Percentiles rank a stretch among this genome's conserved stretches.
Evolutionary conservation across 768 basidiomycete species (phyloP).

Genomic region (Rhodotorula graminis): DNA sequence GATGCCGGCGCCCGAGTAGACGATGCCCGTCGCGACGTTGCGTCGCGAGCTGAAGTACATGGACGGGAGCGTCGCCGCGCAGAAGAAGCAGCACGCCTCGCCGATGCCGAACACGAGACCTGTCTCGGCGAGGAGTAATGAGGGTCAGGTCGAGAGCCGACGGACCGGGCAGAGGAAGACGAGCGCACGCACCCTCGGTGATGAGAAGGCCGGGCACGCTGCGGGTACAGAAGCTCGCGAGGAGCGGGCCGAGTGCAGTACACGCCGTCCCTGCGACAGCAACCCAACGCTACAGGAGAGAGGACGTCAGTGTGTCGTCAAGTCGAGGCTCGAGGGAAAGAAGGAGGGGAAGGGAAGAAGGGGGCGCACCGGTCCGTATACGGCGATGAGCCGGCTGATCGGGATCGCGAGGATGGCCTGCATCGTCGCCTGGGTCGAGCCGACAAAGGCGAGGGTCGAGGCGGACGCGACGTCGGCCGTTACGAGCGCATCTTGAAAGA

Average conservation of each 20-base stretch:
- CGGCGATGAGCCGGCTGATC: slow-evolving; percentile 2
- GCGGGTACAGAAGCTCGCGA: slow-evolving; percentile 11
- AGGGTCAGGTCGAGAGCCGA: no score
- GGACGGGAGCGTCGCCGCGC: slow-evolving; percentile 28
- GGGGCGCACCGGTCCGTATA: background rate
- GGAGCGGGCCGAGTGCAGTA: background rate
- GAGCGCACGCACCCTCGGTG: background rate
- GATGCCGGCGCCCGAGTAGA: slow-evolving; percentile 41
- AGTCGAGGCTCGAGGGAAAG: background rate
- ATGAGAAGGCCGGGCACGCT: slow-evolving; percentile 12
- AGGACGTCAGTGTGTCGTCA: background rate
- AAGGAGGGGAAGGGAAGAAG: no score
- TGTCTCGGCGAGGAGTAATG: no score
- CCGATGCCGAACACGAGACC: slow-evolving; percentile 23
- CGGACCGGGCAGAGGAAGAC: no score
- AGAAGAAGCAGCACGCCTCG: slow-evolving; percentile 25
- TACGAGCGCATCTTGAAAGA: slow-evolving; percentile 38
- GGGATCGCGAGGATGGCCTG: slow-evolving; percentile 36
- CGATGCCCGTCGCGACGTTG: slow-evolving; percentile 42
- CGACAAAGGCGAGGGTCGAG: slow-evolving; percentile 41
- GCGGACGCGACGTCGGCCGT: slow-evolving; percentile 23
- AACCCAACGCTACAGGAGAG: slow-evolving; percentile 13
- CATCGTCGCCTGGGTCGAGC: slow-evolving; percentile 24
- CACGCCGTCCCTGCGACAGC: slow-evolving; percentile 16
- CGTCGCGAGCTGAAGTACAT: slow-evolving; percentile 37